Evolutionary conservation across 2,329 filamentous ascomycete genomes (phyloP), one percentile per base, ranked within the genome.

Genomic region (Bisporella sp.): DNA sequence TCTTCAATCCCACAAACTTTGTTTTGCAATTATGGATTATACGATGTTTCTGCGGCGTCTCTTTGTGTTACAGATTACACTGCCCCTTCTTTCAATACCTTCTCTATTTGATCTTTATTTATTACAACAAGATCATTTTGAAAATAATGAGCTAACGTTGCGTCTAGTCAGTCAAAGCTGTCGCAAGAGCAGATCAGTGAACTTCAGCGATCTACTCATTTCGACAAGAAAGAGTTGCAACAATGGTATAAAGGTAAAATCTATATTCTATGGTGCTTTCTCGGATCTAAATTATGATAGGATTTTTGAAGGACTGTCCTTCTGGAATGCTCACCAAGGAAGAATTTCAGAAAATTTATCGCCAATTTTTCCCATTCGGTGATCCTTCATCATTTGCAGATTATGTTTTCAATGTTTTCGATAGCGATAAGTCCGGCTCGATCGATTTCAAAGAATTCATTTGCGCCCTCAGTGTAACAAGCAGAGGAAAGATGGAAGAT

Each of bases 371-470:
- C 71, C 93, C 93, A 11, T 97, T 97, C 65, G 93, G 93, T 60
- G 93, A 99, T 68, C 93, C 93, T 4, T 95, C 89, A 30, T 93
- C 89, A 3, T 99, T 99, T 68, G 93, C 93, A 68, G 92, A 97
- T 73, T 97, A 97, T 69, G 93, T 99, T 55, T 99, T 99, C 76
- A 96, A 96, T 63, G 93, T 99, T 39, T 99, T 99, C 69, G 93
- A 99, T 70, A 87, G 89, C 66, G 93, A 99, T 72, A 95, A 95
- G 66, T 96, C 89, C 42, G 93, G 93, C 59, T 92, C 88, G 61
- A 99, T 99, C 67, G 93, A 99, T 73, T 99, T 99, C 73, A 97
- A 97, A 70, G 93, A 99, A 72, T 99, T 99, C 73, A 99, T 99
- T 71, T 96, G 92, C 73, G 93, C 93, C 31, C 75, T 99, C 57